Evolutionary conservation across 768 basidiomycete species (phyloP), one percentile per base, ranked within the genome.

Genomic region (Phanerodontia chrysosporium): DNA sequence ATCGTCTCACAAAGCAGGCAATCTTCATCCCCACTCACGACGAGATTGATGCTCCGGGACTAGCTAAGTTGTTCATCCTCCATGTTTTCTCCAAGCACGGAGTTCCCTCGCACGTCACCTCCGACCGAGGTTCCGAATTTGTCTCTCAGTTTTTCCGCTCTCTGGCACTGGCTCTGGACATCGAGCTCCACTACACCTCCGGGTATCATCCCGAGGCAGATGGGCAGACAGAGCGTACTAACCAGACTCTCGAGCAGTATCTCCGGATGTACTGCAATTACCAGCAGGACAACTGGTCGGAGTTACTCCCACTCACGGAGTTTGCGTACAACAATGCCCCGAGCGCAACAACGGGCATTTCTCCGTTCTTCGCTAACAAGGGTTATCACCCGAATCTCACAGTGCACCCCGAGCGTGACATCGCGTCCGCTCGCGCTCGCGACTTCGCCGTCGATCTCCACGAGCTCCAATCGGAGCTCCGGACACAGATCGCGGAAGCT

Each of bases 131-230:
- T 28, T 54, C 67, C 3, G 49, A 63, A 9, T 79, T 78, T 51
- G 58, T 74, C 9, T 76, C 76, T 1, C 57, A 32, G 10, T 58
- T 61, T 29, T 49, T n/a, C 7, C 9, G 48, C 68, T 21, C 75
- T 74, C 57, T 72, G 65, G 24, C 51, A 36, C 3, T 0, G 36
- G 13, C 49, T 55, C 7, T 73, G n/a, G 69, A 67, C 0, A 59
- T 64, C 4, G 24, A 55, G 13, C 32, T 35, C 1, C 55, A 61
- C 51, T 62, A 60, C 3, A 48, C 74, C 0, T 70, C 76, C 1
- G 73, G 71, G 0, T 69, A 75, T 49, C 77, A 78, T 55, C 76
- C 74, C 0, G 74, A 78, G 58, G 70, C 74, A 0, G 71, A 79
- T 60, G 75, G 76, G 1, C 72, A 73, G 48, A 73, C 74, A 2